Evolutionary conservation across 2,329 filamentous ascomycete genomes (phyloP).

Genomic region (Cladosporium sp.): DNA sequence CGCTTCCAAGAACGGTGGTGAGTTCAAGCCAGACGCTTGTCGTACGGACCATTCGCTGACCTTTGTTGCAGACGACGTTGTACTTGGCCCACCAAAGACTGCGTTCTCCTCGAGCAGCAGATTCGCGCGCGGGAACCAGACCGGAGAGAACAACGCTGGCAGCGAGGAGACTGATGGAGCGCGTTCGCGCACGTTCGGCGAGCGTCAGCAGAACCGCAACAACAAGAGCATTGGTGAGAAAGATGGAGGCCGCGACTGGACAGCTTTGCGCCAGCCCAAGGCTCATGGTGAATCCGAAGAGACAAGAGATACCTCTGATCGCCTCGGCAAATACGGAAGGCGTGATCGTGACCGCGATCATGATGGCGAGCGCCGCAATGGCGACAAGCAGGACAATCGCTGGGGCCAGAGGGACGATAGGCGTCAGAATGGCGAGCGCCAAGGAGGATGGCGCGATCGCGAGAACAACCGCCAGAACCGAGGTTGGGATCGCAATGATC

Average conservation of each 20-base stretch:
- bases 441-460: conserved; percentile 54
- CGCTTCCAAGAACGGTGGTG: conserved; percentile 21
- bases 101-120: conserved; percentile 70
- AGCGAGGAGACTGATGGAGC: conserved; percentile 24
- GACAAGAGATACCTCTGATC: conserved; percentile 56
- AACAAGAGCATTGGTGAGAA: conserved; percentile 29
- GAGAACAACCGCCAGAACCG: conserved; percentile 41
- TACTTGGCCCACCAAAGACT: conserved; percentile 77
- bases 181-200: conserved; percentile 36
- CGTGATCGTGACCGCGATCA: conserved; percentile 33
- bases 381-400: conserved; percentile 67
- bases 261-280: conserved; percentile 62
- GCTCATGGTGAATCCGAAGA: conserved; percentile 39
- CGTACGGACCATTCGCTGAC: conserved; percentile 14
- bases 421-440: conserved; percentile 35
- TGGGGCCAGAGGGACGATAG: conserved; percentile 36
- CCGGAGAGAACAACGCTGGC: conserved; percentile 30
- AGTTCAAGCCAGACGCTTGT: conserved; percentile 10
- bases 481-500: conserved; percentile 49
- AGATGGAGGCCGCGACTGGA: conserved; percentile 51
- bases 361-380: conserved; percentile 56
- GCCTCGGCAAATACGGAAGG: conserved; percentile 46
- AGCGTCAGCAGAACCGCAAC: conserved; percentile 38
- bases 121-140: conserved; percentile 37
- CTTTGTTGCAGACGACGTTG: conserved; percentile 68